Conservation (phyloP, 352 stramenopile genomes). For the Phytophthora melonis region DNA sequence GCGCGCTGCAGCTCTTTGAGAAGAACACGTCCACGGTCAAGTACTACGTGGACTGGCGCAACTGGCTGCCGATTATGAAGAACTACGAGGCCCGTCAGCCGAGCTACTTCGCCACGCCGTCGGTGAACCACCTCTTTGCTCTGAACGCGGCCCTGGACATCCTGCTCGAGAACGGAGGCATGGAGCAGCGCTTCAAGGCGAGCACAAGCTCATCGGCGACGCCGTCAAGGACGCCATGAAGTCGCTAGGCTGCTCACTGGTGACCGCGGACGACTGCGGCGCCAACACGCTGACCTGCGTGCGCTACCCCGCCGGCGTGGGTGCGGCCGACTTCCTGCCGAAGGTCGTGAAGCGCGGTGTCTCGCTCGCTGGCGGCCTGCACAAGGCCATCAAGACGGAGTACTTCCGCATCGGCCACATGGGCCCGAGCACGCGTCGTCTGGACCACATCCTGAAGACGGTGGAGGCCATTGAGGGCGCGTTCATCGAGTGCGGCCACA, state of each 20-base stretch:
- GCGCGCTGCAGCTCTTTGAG: constrained; percentile 72
- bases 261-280: constrained; percentile 56
- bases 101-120: constrained; percentile 82
- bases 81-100: constrained; percentile 81
- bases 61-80: constrained; percentile 89
- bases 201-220: constrained; percentile 67
- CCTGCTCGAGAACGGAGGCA: constrained; percentile 75
- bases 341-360: constrained; percentile 79
- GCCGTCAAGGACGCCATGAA: constrained; percentile 77
- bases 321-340: constrained; percentile 72
- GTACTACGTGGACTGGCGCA: constrained; percentile 84
- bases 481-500: constrained; percentile 77
- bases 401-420: constrained; percentile 91
- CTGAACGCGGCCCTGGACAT: constrained; percentile 76
- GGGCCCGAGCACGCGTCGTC: constrained; percentile 75
- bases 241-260: constrained; percentile 66
- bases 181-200: constrained; percentile 81
- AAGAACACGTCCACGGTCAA: constrained; percentile 61
- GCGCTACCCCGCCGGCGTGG: constrained; percentile 73
- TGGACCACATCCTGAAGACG: constrained; percentile 82
- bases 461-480: constrained; percentile 76
- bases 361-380: constrained; percentile 75
- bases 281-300: constrained; percentile 83
- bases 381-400: constrained; percentile 87
- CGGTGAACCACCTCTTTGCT: constrained; percentile 83